A percentile compares a stretch with the other conserved stretches of the same genome.
These are phyloP conservation scores for Lumnitzera littorea DNA, from an alignment of 345 rosid species.

Conservation along the genomic window DNA sequence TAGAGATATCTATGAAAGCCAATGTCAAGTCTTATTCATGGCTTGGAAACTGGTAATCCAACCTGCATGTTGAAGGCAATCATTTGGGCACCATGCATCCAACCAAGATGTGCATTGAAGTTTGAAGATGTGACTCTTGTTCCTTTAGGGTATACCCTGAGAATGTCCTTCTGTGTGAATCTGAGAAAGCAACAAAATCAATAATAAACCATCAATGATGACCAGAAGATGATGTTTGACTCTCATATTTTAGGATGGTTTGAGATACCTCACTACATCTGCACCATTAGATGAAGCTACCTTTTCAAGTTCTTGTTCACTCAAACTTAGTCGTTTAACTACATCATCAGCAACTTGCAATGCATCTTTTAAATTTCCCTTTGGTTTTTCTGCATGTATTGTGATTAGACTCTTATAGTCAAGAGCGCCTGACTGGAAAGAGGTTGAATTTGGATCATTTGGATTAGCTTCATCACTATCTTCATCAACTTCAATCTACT, in stretches of 20 bases:
- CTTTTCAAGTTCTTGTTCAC: conserved; percentile 58
- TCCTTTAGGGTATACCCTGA: conserved; percentile 87
- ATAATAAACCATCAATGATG: background rate
- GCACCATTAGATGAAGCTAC: conserved; percentile 42
- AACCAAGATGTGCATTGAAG: conserved; percentile 74
- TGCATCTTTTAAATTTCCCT: conserved; percentile 36
- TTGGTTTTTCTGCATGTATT: conserved; percentile 66
- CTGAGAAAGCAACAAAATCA: conserved; percentile 19
- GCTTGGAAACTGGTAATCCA: background rate
- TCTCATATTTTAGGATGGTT: background rate
- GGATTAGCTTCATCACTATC: conserved; percentile 36
- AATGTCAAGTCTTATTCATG: background rate
- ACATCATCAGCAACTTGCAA: conserved; percentile 32
- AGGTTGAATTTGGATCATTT: background rate
- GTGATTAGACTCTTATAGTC: conserved; percentile 55
- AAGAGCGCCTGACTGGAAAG: background rate
- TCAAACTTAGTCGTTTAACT: conserved; percentile 73
- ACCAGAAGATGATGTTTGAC: background rate
- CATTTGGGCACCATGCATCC: conserved; percentile 99
- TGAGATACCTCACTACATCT: conserved; percentile 48
- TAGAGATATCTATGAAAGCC: background rate
- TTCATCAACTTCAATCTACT: conserved; percentile 24
- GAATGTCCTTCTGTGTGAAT: conserved; percentile 72
- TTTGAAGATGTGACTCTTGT: conserved; percentile 82
- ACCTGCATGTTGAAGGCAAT: conserved; percentile 97